Evolutionary conservation across 345 rosid species (phyloP).

Genomic region (Sisymbrium irio): DNA sequence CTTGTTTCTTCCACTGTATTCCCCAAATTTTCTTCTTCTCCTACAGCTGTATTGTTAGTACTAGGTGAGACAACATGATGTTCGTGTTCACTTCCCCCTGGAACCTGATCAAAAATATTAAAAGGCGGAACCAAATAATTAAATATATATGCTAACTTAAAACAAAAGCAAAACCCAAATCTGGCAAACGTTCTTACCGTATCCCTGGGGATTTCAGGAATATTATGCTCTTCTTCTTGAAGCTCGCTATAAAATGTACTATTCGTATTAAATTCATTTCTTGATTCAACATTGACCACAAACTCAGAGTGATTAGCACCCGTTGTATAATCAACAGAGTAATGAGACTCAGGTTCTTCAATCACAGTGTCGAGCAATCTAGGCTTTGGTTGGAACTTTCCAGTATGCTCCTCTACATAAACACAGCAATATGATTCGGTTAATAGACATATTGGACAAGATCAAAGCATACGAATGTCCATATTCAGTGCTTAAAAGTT

Average conservation of each 20-base stretch:
- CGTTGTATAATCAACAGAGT: constrained; percentile 32
- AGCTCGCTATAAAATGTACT: not conserved
- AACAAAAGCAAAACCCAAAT: not conserved
- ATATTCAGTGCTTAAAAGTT: not conserved
- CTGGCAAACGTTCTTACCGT: constrained; percentile 34
- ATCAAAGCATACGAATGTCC: not conserved
- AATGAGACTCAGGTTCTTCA: constrained; percentile 34
- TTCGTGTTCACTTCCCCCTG: constrained; percentile 14
- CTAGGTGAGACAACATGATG: constrained; percentile 2
- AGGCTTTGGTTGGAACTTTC: constrained; percentile 50
- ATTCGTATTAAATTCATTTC: constrained; percentile 3
- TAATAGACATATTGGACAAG: not conserved
- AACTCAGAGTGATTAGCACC: constrained; percentile 28
- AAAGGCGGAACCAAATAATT: not conserved
- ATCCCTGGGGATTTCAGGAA: constrained; percentile 32
- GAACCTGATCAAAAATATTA: constrained; percentile 5
- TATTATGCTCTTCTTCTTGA: constrained; percentile 26
- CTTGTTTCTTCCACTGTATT: constrained; percentile 23
- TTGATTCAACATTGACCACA: constrained; percentile 30
- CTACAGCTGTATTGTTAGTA: constrained; percentile 12
- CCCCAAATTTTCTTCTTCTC: constrained; percentile 29
- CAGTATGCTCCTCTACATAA: constrained; percentile 34
- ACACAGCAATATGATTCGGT: not conserved
- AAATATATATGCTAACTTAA: not conserved
- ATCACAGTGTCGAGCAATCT: constrained; percentile 38